phyloP scores from a whole-genome alignment of 2,329 filamentous ascomycete genomes.

The Trichoderma sp. region DNA sequence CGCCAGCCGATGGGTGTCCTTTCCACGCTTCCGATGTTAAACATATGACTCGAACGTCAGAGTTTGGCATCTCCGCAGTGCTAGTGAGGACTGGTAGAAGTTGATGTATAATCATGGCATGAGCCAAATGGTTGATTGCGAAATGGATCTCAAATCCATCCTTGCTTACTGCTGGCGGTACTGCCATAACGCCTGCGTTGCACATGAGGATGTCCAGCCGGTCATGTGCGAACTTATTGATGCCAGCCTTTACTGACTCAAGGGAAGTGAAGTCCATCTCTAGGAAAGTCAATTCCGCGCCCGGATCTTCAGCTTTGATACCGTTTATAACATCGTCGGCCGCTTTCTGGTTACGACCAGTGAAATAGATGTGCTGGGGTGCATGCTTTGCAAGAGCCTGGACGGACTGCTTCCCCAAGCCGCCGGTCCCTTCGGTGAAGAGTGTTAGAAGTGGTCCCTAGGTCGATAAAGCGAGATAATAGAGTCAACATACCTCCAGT shows the following conservation, averaged over 20 bases:
- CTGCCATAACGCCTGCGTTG: slow-evolving; percentile 50
- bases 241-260: slow-evolving; percentile 41
- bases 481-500: not conserved
- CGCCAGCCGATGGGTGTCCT: slow-evolving; percentile 33
- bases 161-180: slow-evolving; percentile 39
- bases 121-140: slow-evolving; percentile 53
- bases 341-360: slow-evolving; percentile 40
- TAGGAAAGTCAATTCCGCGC: slow-evolving; percentile 46
- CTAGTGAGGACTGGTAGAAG: slow-evolving; percentile 36
- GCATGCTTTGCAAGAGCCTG: slow-evolving; percentile 29
- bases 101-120: slow-evolving; percentile 47
- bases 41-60: slow-evolving; percentile 33
- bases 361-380: slow-evolving; percentile 31
- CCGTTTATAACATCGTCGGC: slow-evolving; percentile 14
- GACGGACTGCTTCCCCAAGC: slow-evolving; percentile 63
- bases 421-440: slow-evolving; percentile 38
- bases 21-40: slow-evolving; percentile 35
- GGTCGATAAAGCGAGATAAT: not conserved
- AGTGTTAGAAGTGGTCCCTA: not conserved
- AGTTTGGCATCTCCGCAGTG: slow-evolving; percentile 31
- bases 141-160: slow-evolving; percentile 54
- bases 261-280: slow-evolving; percentile 5
- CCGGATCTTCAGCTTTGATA: slow-evolving; percentile 34
- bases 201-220: slow-evolving; percentile 49
- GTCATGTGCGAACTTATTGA: slow-evolving; percentile 40